These are phyloP conservation scores for Trichoderma guizhouense DNA, from an alignment of 2,329 filamentous ascomycete species.

Conservation along the genomic window DNA sequence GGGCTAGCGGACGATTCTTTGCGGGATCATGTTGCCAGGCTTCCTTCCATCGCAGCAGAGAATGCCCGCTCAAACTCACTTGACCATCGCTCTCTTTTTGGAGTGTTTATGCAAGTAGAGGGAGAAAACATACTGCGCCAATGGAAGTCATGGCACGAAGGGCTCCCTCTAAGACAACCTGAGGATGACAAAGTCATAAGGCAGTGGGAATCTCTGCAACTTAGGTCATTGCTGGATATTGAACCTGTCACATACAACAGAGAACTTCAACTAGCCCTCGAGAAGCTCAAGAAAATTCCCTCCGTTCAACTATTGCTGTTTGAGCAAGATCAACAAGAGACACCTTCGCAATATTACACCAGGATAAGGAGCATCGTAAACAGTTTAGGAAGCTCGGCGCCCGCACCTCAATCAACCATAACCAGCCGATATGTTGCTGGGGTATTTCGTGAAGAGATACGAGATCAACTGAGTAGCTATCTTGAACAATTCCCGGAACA, in stretches of 20 bases:
- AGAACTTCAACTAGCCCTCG: slow-evolving; percentile 47
- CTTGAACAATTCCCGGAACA: slow-evolving; percentile 19
- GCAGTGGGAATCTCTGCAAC: slow-evolving; percentile 46
- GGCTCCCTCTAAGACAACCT: slow-evolving; percentile 22
- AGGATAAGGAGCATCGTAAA: slow-evolving; percentile 35
- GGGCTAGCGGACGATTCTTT: slow-evolving; percentile 50
- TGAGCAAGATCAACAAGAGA: slow-evolving; percentile 52
- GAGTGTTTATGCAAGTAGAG: slow-evolving; percentile 52
- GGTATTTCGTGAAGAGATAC: slow-evolving; percentile 46
- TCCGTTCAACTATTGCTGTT: slow-evolving; percentile 53
- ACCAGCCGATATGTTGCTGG: slow-evolving; percentile 50
- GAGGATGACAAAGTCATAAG: slow-evolving; percentile 37
- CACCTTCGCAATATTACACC: slow-evolving; percentile 46
- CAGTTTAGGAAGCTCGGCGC: slow-evolving; percentile 33
- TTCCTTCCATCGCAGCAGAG: slow-evolving; percentile 45
- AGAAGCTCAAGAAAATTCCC: slow-evolving; percentile 49
- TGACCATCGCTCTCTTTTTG: slow-evolving; percentile 48
- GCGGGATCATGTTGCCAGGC: slow-evolving; percentile 42
- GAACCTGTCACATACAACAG: slow-evolving; percentile 52
- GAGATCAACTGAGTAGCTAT: slow-evolving; percentile 36
- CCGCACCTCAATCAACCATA: slow-evolving; percentile 24
- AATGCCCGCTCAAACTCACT: slow-evolving; percentile 24
- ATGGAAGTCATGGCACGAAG: slow-evolving; percentile 28
- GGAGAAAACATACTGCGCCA: slow-evolving; percentile 52
- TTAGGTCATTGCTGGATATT: slow-evolving; percentile 37